A percentile compares a stretch with the other conserved stretches of the same genome.
phyloP scores from a whole-genome alignment of 495 filamentous ascomycete species.

The Aspergillus hancockii region DNA sequence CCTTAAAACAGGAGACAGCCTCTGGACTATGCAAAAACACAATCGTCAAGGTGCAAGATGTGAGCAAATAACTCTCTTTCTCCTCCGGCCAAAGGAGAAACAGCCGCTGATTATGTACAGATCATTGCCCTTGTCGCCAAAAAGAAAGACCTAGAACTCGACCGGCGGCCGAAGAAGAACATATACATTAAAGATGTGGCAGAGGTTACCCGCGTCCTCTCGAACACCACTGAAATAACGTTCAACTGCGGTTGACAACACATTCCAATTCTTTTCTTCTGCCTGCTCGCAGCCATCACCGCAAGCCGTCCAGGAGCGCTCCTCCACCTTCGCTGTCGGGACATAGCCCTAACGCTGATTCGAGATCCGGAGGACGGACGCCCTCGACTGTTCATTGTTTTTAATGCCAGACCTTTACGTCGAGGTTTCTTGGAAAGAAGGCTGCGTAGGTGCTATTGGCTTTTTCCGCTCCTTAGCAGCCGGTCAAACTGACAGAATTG shows the following conservation, averaged over 20 bases:
- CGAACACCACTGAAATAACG: slow-evolving; percentile 35
- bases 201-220: slow-evolving; percentile 26
- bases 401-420: slow-evolving; percentile 35
- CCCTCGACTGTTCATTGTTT: slow-evolving; percentile 32
- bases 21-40: slow-evolving; percentile 24
- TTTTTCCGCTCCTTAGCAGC: not conserved
- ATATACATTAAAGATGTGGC: slow-evolving; percentile 32
- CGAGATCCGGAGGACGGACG: slow-evolving; percentile 28
- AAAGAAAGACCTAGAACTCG: slow-evolving; percentile 6
- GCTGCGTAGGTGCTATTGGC: slow-evolving; percentile 10
- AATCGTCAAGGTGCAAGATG: slow-evolving; percentile 24
- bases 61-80: not conserved
- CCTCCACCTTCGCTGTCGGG: slow-evolving; percentile 31
- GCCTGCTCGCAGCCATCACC: slow-evolving; percentile 38
- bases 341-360: slow-evolving; percentile 32
- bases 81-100: not conserved
- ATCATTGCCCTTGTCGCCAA: not conserved
- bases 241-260: slow-evolving; percentile 32
- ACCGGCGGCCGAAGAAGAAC: slow-evolving; percentile 7
- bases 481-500: not conserved
- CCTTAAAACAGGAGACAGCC: not conserved
- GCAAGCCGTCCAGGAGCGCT: slow-evolving; percentile 33
- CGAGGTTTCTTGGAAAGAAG: slow-evolving; percentile 34
- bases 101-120: not conserved
- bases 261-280: slow-evolving; percentile 38